phyloP scores from a whole-genome alignment of 2,329 filamentous ascomycete genomes.

The Fusarium robinianum region DNA sequence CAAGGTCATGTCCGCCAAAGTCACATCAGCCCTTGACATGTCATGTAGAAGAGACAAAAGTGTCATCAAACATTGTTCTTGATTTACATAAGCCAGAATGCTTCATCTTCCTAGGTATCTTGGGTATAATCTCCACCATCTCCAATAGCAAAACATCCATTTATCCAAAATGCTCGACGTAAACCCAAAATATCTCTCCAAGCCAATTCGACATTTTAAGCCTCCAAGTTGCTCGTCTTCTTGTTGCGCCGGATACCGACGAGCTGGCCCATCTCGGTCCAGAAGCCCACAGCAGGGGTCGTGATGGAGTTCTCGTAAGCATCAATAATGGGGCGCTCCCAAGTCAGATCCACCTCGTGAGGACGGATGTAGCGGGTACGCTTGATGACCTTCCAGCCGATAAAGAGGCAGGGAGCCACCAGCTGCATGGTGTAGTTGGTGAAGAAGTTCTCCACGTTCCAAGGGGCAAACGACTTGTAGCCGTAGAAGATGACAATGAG shows the following conservation, averaged over 20 bases:
- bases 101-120: constrained; percentile 22
- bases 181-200: not conserved
- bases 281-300: constrained; percentile 56
- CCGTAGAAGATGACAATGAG: constrained; percentile 57
- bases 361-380: constrained; percentile 59
- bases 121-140: constrained; percentile 37
- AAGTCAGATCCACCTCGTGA: constrained; percentile 61
- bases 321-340: constrained; percentile 64
- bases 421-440: constrained; percentile 63
- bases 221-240: constrained; percentile 15
- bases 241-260: constrained; percentile 24
- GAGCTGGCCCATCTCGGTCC: constrained; percentile 53
- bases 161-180: no score
- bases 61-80: no score
- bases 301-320: constrained; percentile 59
- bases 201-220: no score
- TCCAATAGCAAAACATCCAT: no score
- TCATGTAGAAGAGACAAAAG: no score
- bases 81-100: constrained; percentile 10
- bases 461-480: constrained; percentile 57
- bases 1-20: no score
- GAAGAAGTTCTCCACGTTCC: constrained; percentile 54
- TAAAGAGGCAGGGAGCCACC: constrained; percentile 57
- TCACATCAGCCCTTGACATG: no score
- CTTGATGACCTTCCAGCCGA: constrained; percentile 67